These are phyloP conservation scores for Neopestalotiopsis clavispora DNA, from an alignment of 2,329 filamentous ascomycete species.

Conservation along the genomic window DNA sequence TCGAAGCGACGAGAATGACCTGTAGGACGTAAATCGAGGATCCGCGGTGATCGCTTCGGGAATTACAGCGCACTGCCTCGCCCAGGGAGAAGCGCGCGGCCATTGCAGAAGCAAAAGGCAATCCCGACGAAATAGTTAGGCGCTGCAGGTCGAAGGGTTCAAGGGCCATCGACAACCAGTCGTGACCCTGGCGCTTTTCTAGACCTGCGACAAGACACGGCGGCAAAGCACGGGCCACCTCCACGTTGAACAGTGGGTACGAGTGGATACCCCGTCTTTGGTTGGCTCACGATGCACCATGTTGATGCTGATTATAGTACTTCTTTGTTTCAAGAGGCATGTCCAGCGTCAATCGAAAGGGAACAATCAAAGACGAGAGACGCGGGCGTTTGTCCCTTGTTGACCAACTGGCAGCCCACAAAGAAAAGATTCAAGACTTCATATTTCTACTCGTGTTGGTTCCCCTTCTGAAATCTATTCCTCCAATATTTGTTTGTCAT, in stretches of 20 bases:
- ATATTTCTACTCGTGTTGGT: background rate
- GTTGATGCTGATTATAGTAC: background rate
- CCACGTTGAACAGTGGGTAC: background rate
- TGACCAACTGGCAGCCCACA: too few relatives aligned
- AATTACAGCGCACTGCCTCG: background rate
- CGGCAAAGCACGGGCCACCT: background rate
- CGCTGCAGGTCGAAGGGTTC: background rate
- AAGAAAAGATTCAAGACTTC: too few relatives aligned
- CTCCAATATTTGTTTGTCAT: background rate
- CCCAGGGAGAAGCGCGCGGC: background rate
- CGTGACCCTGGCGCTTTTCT: background rate
- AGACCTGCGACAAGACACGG: background rate
- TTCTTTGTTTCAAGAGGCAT: background rate
- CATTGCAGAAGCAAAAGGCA: background rate
- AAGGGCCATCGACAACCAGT: background rate
- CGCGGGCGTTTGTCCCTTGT: background rate
- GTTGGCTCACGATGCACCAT: background rate
- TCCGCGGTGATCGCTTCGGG: background rate
- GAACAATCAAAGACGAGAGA: background rate
- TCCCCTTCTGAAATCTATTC: background rate
- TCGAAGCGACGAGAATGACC: background rate
- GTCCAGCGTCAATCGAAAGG: background rate
- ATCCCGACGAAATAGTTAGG: background rate
- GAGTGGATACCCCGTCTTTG: background rate
- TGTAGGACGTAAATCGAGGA: background rate